Conservation (phyloP, 2,329 filamentous ascomycete genomes). For the Aspergillus ruber region DNA sequence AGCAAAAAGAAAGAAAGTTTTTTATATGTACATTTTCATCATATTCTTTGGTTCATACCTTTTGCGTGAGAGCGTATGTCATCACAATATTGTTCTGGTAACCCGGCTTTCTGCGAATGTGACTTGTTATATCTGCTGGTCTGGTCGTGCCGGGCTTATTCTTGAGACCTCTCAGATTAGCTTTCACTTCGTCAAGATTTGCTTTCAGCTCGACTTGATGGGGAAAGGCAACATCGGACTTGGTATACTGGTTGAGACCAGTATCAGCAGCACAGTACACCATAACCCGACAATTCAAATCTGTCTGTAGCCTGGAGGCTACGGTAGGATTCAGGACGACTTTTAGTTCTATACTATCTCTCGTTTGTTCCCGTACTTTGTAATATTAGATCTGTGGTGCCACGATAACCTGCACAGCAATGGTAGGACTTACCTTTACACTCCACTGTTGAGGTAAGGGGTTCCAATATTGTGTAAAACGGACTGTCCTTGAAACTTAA, state of each 20-base stretch:
- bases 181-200: constrained; percentile 80
- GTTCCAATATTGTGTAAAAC: constrained; percentile 67
- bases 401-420: neutral
- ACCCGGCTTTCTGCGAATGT: constrained; percentile 59
- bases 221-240: constrained; percentile 74
- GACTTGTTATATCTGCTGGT: constrained; percentile 81
- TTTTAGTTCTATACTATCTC: constrained; percentile 54
- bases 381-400: constrained; percentile 20
- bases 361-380: constrained; percentile 53
- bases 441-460: constrained; percentile 58
- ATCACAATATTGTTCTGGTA: constrained; percentile 76
- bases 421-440: constrained; percentile 60
- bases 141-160: constrained; percentile 93
- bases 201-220: constrained; percentile 88
- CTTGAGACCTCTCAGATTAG: constrained; percentile 90
- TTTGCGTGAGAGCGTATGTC: constrained; percentile 85
- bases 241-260: constrained; percentile 50
- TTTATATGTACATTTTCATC: no score
- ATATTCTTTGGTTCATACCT: constrained; percentile 49
- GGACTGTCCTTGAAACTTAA: constrained; percentile 69
- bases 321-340: constrained; percentile 51
- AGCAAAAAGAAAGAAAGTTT: constrained; percentile 1
- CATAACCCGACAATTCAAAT: constrained; percentile 66
- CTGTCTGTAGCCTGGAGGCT: constrained; percentile 51
- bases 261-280: constrained; percentile 71